Conservation (phyloP, 2,329 filamentous ascomycete species). For the Fusarium praegraminearum region DNA sequence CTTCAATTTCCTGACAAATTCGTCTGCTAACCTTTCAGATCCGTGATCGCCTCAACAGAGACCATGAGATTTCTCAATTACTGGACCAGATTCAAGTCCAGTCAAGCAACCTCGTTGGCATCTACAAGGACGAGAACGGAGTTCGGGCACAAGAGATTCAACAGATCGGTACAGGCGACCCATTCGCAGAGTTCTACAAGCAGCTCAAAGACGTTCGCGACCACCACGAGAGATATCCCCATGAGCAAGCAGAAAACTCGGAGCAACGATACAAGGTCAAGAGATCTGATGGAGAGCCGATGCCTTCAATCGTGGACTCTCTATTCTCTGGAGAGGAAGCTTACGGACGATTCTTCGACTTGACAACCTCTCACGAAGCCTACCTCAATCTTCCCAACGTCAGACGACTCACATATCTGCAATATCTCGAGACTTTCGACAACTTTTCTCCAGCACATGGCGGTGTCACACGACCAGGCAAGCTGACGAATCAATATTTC, state of each 20-base stretch:
- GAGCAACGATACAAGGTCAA: slow-evolving; percentile 88
- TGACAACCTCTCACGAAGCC: slow-evolving; percentile 84
- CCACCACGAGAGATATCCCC: slow-evolving; percentile 91
- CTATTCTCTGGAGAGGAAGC: slow-evolving; percentile 97
- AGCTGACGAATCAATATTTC: slow-evolving; percentile 93
- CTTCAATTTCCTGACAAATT: not conserved
- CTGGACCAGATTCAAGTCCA: slow-evolving; percentile 89
- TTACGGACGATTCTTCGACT: slow-evolving; percentile 91
- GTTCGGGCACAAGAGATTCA: slow-evolving; percentile 83
- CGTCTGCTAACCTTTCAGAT: slow-evolving; percentile 66
- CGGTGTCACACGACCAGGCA: slow-evolving; percentile 82
- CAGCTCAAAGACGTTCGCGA: slow-evolving; percentile 84
- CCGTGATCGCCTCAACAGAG: slow-evolving; percentile 87
- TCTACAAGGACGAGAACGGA: slow-evolving; percentile 85
- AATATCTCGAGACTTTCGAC: slow-evolving; percentile 94
- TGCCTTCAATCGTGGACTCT: slow-evolving; percentile 79
- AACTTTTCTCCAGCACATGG: slow-evolving; percentile 80
- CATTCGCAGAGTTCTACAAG: slow-evolving; percentile 91
- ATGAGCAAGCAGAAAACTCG: slow-evolving; percentile 94
- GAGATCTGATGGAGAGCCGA: slow-evolving; percentile 71
- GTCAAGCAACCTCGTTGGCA: slow-evolving; percentile 80
- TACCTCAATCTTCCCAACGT: slow-evolving; percentile 91
- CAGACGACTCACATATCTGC: slow-evolving; percentile 87
- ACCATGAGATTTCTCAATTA: slow-evolving; percentile 91
- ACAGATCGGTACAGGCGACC: slow-evolving; percentile 83